Evolutionary conservation across 2,329 filamentous ascomycete genomes (phyloP).

Genomic region (Claviceps monticola): DNA sequence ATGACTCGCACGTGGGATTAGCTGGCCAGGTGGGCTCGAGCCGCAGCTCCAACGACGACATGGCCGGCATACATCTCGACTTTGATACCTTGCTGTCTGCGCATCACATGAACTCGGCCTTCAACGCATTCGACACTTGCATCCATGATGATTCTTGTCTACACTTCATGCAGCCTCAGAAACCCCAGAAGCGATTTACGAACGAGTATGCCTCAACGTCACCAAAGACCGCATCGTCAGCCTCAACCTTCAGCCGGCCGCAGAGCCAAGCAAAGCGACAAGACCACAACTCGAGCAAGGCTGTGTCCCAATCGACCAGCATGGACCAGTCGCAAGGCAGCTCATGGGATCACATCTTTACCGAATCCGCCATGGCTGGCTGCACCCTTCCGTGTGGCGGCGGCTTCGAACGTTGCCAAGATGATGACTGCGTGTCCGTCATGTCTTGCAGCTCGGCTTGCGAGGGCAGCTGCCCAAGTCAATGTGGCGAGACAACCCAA

Average conservation of each 20-base stretch:
- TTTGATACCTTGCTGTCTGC: constrained; percentile 14
- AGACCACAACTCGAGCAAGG: background rate
- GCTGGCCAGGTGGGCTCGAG: constrained; percentile 8
- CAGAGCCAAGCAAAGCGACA: background rate
- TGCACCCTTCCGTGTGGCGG: background rate
- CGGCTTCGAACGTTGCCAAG: constrained; percentile 4
- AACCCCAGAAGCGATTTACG: constrained; percentile 7
- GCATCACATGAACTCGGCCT: constrained; percentile 13
- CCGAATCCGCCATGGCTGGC: constrained; percentile 3
- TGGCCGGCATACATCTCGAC: constrained; percentile 11
- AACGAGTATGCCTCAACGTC: constrained; percentile 5
- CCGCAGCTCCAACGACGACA: constrained; percentile 17
- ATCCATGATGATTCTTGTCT: constrained; percentile 21
- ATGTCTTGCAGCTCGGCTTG: constrained; percentile 22
- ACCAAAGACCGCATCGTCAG: background rate
- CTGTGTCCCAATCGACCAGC: background rate
- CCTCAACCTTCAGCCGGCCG: background rate
- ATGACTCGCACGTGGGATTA: constrained; percentile 12
- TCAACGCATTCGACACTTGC: constrained; percentile 15
- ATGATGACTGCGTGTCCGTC: constrained; percentile 19
- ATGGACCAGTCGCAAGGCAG: constrained; percentile 6
- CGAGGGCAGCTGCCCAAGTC: constrained; percentile 19
- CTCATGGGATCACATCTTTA: constrained; percentile 10
- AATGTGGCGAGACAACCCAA: constrained; percentile 19
- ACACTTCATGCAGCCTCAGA: constrained; percentile 7